Percentiles rank a stretch among this genome's conserved stretches.
These are phyloP conservation scores for Phalaenopsis hybrid DNA, from an alignment of 116 monocot species.

Conservation along the genomic window DNA sequence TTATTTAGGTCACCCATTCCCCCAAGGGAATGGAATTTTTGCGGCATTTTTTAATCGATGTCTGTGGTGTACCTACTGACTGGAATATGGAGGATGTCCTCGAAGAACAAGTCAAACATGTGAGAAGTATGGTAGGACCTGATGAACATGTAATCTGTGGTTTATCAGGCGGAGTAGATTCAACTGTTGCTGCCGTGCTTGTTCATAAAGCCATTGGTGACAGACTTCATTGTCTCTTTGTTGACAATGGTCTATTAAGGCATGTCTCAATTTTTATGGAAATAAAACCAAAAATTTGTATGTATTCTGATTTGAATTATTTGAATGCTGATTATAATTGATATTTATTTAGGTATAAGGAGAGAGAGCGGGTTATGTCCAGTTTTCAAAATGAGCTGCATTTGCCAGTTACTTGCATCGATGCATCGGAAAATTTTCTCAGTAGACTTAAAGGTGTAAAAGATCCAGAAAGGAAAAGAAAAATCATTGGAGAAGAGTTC, in stretches of 20 bases:
- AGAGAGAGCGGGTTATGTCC: conserved; percentile 83
- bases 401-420: conserved; percentile 86
- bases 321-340: not conserved
- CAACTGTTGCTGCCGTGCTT: conserved; percentile 90
- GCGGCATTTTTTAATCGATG: conserved; percentile 66
- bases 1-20: conserved; percentile 85
- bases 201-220: conserved; percentile 92
- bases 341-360: conserved; percentile 61
- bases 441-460: conserved; percentile 73
- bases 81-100: conserved; percentile 99
- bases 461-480: conserved; percentile 90
- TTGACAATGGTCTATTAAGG: conserved; percentile 96
- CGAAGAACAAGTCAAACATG: conserved; percentile 77
- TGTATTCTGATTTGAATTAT: not conserved
- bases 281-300: not conserved
- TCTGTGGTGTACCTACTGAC: conserved; percentile 67
- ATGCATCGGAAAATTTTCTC: conserved; percentile 81
- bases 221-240: conserved; percentile 83
- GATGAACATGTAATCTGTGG: conserved; percentile 99
- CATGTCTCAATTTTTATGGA: conserved; percentile 6
- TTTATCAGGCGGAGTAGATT: conserved; percentile 93
- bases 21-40: conserved; percentile 80
- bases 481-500: conserved; percentile 93
- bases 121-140: conserved; percentile 52
- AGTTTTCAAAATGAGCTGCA: conserved; percentile 81